Evolutionary conservation across 257 asterid species (phyloP).

Genomic region (Penstemon newberryi): DNA sequence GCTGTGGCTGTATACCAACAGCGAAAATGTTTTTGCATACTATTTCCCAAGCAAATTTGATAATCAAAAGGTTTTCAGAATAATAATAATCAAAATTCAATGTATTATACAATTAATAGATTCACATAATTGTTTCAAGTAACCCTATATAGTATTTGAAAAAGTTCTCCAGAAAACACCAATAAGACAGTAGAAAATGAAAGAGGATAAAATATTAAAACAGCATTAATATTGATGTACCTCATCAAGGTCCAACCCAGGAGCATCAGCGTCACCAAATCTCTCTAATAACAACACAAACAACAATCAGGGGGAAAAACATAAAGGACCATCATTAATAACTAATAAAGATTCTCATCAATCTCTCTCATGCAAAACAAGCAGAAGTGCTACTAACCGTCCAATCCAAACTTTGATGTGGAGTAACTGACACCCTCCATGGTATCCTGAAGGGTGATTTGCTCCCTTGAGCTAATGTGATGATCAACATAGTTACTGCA

Average conservation of each 20-base stretch:
- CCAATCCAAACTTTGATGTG: slow-evolving; percentile 90
- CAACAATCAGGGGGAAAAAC: slow-evolving; percentile 19
- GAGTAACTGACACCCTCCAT: slow-evolving; percentile 82
- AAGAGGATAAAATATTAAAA: slow-evolving; percentile 2
- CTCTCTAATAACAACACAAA: slow-evolving; percentile 63
- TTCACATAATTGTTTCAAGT: slow-evolving; percentile 12
- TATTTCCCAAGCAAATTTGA: neutral
- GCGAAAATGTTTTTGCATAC: slow-evolving; percentile 4
- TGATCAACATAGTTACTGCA: slow-evolving; percentile 94
- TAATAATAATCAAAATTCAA: neutral
- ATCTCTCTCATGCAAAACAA: slow-evolving; percentile 5
- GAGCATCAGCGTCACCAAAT: slow-evolving; percentile 94
- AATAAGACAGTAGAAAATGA: neutral
- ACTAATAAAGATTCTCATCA: slow-evolving; percentile 7
- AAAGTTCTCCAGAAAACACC: neutral
- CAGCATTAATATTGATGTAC: slow-evolving; percentile 43
- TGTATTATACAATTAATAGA: slow-evolving; percentile 2
- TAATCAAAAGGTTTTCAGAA: neutral
- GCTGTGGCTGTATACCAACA: neutral
- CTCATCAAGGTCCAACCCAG: slow-evolving; percentile 96
- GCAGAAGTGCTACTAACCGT: slow-evolving; percentile 62
- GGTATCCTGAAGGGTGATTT: slow-evolving; percentile 94
- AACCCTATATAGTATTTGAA: neutral
- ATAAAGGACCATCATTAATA: slow-evolving; percentile 25
- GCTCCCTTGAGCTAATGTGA: slow-evolving; percentile 97